Evolutionary conservation across 2,329 filamentous ascomycete genomes (phyloP).

Genomic region (Plectosphaerella sp.): DNA sequence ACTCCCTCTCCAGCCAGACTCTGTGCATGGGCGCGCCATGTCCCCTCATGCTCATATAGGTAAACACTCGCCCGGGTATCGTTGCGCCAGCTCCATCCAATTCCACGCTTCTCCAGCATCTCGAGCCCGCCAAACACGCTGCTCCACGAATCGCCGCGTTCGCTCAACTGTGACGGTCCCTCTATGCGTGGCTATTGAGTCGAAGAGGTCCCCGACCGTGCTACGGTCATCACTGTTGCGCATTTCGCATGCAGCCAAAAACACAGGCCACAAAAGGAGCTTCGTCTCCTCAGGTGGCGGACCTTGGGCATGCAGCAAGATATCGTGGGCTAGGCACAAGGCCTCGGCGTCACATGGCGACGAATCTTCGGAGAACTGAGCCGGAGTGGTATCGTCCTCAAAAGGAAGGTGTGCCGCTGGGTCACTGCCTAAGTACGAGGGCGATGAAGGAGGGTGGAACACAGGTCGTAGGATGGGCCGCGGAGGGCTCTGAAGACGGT

Average conservation of each 20-base stretch:
- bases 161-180: slow-evolving; percentile 19
- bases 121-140: slow-evolving; percentile 21
- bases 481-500: slow-evolving; percentile 18
- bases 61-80: slow-evolving; percentile 21
- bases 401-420: not conserved
- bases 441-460: not conserved
- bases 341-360: slow-evolving; percentile 16
- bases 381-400: not conserved
- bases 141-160: slow-evolving; percentile 18
- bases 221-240: slow-evolving; percentile 15
- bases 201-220: slow-evolving; percentile 16
- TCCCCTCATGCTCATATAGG: slow-evolving; percentile 21
- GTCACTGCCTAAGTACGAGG: not conserved
- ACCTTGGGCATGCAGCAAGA: slow-evolving; percentile 18
- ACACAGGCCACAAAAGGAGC: slow-evolving; percentile 22
- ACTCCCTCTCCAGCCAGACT: not conserved
- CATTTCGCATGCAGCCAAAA: slow-evolving; percentile 22
- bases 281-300: slow-evolving; percentile 17
- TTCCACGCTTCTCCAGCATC: slow-evolving; percentile 19
- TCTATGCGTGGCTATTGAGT: slow-evolving; percentile 16
- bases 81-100: slow-evolving; percentile 21
- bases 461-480: slow-evolving; percentile 2
- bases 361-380: not conserved
- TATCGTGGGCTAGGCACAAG: slow-evolving; percentile 19
- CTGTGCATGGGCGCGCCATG: too few relatives aligned